Base-by-base conservation (phyloP, 208 protist genomes). In the Acanthamoeba culbertsoni region DNA sequence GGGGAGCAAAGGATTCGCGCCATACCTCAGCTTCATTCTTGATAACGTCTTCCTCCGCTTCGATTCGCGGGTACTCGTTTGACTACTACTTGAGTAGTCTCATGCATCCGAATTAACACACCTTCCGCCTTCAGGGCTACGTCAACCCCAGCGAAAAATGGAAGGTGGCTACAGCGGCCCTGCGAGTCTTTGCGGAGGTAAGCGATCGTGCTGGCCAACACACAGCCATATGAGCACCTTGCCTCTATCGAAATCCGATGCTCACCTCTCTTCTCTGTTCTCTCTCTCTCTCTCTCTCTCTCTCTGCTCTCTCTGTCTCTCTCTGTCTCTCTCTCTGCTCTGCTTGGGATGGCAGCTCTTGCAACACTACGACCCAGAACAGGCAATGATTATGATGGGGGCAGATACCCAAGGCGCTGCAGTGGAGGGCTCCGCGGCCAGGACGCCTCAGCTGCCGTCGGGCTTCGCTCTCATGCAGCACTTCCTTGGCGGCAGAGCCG, bases 11-110 rank as follows among this genome's bases (percentile, higher is more conserved):
- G 75, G 75, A n/a, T 86, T 90, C 33, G 53, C 16, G 0, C 82
- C 82, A 35, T 90, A 90, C 26, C 55, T 90, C 23, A n/a, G 28
- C 48, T 90, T 90, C 55, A 48, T 90, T 16, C 53, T 90, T 12
- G 82, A 90, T 33, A 90, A 90, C 28, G 82, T 90, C 28, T 90
- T 90, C 55, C 82, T 90, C 26, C 82, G 82, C 8, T 90, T 90
- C 35, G 82, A 90, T n/a, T 71, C 53, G 2, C 37, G 82, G n/a
- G 73, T 86, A 33, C 73, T 6, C 3, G 5, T 2, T 18, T 75
- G 1, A 0, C 31, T 20, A 6, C 28, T 31, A 40, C 12, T n/a
- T 1, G 23, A 18, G 23, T 40, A 6, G 8, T 42, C 26, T 31
- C 43, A 59, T 59, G n/a, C 65, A 45, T 16, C 18, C 26, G 6